Evolutionary conservation across 495 filamentous ascomycete genomes (phyloP).

Genomic region (Darksidea phi): DNA sequence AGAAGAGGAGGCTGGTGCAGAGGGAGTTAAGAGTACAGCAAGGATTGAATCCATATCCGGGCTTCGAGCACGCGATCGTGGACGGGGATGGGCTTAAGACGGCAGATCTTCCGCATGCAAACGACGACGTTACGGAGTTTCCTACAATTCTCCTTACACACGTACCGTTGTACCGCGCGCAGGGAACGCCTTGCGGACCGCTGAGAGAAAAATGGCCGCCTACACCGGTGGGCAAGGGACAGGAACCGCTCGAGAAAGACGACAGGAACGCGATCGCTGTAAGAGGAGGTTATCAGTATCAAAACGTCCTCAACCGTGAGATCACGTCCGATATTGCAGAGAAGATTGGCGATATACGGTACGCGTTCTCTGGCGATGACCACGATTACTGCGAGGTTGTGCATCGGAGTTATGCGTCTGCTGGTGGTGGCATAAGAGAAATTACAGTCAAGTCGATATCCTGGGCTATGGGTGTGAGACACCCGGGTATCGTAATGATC

Average conservation of each 20-base stretch:
- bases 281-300: constrained; percentile 84
- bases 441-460: constrained; percentile 92
- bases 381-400: constrained; percentile 95
- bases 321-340: constrained; percentile 60
- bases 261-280: constrained; percentile 75
- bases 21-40: constrained; percentile 55
- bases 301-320: constrained; percentile 78
- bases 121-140: constrained; percentile 52
- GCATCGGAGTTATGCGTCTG: constrained; percentile 65
- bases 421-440: constrained; percentile 67
- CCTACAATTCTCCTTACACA: constrained; percentile 87
- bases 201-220: constrained; percentile 78
- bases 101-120: constrained; percentile 24
- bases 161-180: constrained; percentile 79
- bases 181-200: constrained; percentile 87
- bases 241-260: constrained; percentile 62
- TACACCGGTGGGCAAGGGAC: constrained; percentile 56
- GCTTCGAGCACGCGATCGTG: constrained; percentile 36
- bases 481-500: constrained; percentile 82
- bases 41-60: constrained; percentile 36
- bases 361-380: constrained; percentile 93
- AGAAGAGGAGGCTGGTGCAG: constrained; percentile 52
- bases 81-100: constrained; percentile 27
- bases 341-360: constrained; percentile 59
- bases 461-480: constrained; percentile 95